A percentile compares a stretch with the other conserved stretches of the same genome.
phyloP scores from a whole-genome alignment of 306 rosid genomes.

The Vigna angularis region DNA sequence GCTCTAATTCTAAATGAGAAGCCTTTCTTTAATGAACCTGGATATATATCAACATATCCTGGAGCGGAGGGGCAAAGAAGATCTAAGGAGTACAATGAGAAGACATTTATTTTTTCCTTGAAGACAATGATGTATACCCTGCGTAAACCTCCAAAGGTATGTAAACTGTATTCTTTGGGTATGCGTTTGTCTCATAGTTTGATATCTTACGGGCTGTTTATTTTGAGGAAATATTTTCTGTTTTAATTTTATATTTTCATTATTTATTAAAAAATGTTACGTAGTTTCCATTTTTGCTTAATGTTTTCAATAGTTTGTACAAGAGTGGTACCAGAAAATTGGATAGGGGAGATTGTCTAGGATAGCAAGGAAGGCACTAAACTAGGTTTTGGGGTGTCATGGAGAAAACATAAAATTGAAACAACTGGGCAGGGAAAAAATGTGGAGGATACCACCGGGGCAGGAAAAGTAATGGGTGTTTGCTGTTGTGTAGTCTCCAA shows the following conservation, averaged over 20 bases:
- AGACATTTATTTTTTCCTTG: conserved; percentile 61
- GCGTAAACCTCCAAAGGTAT: conserved; percentile 78
- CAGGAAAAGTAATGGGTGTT: too few species aligned
- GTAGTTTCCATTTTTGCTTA: neutral
- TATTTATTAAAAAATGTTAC: neutral
- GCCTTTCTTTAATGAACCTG: conserved; percentile 87
- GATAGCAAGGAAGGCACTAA: neutral
- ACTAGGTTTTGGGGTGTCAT: too few species aligned
- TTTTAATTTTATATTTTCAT: neutral
- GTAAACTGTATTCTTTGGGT: conserved; percentile 12
- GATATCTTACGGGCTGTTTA: neutral
- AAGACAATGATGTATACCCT: conserved; percentile 79
- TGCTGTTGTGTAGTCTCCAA: too few species aligned
- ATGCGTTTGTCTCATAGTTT: conserved; percentile 15
- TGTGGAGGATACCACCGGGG: too few species aligned
- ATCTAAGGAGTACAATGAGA: conserved; percentile 73
- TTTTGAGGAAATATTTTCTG: neutral
- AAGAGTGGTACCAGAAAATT: neutral
- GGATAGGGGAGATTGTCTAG: too few species aligned
- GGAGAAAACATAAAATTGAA: neutral
- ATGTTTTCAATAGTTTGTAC: neutral
- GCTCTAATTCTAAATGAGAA: conserved; percentile 79
- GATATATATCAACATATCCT: conserved; percentile 42
- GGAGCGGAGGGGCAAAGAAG: conserved; percentile 58
- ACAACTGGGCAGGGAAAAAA: too few species aligned